Base-by-base conservation (phyloP, 2,329 filamentous ascomycete genomes). In the Diaporthe longicolla region DNA sequence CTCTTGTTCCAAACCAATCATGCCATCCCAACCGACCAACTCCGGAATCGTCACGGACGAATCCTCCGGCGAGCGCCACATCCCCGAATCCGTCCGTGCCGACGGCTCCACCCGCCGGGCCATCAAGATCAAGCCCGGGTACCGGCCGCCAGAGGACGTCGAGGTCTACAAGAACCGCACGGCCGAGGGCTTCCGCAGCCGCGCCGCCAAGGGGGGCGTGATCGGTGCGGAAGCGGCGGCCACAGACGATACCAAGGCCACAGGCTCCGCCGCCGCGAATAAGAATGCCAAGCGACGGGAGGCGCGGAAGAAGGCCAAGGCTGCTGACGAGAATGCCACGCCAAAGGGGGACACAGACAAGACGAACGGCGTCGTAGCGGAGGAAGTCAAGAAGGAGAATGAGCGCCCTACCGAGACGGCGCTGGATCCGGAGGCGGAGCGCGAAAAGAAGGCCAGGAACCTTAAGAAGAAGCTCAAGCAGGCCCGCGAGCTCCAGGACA, bases 391-490 rank as follows among this genome's bases (percentile, higher is more conserved):
- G 35, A 79, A 78, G 57, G 75, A 75, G 17, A 35, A 54, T 13
- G 57, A 9, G 45, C 15, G 45, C 19, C 24, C 48, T 19, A 45
- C 63, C 32, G 79, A 78, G 77, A 73, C 77, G 17, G 75, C 50
- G n/a, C 78, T 87, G 0, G 93, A 97, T 78, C 88, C 90, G 0
- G 93, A 95, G 77, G 91, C 88, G 0, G 95, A 98, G 82, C 93
- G 90, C 78, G 95, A 98, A 82, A 99, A 98, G 87, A 97, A 98
- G 83, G 96, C 93, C 0, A 92, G 95, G 77, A 97, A 94, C 79
- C 85, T 98, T 58, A 94, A 93, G 82, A 99, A 99, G 88, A 99
- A 98, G 84, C 86, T 99, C 75, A 94, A 96, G 79, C 97, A 99
- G 82, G 96, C 97, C 5, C 93, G 92, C 78, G 97, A 98, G 2